Base-by-base conservation (phyloP, 495 filamentous ascomycete genomes). In the Jackrogersella multiformis region DNA sequence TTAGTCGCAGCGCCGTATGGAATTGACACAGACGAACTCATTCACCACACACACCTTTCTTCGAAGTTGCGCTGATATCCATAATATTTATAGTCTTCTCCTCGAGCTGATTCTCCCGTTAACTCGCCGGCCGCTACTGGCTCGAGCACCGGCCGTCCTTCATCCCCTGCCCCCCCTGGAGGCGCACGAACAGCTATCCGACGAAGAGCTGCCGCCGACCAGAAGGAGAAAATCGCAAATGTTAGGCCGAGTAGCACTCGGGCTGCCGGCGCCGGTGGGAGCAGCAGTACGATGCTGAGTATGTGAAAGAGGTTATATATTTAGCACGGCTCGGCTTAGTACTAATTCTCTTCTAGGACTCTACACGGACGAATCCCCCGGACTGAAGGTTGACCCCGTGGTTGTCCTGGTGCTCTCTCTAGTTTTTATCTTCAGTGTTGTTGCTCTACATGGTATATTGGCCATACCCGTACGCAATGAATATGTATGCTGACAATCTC, bases 281-380 rank as follows among this genome's bases (percentile, higher is more conserved):
- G 93, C 69, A 95, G 90, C 77, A 95, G 92, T 77, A 99, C 95
- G 44, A 99, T 99, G 95, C 86, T 99, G 78, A 92, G 94, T 89
- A 86, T 61, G 88, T 69, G 30, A 45, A 36, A 42, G 42, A 12
- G 52, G 23, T 18, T 46, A 24, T 20, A n/a, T 13, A 15, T 48
- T n/a, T n/a, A 18, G 35, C 20, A 55, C 34, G 34, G 52, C 62
- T 30, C n/a, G 15, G 54, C 18, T 1, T 38, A 30, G 7, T 51
- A 54, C 52, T 63, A 56, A 61, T 42, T n/a, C 9, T 30, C 6
- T 15, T 46, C 63, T 66, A 90, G 88, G 82, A 79, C 90, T 99
- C n/a, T 99, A 99, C 86, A 99, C 95, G 36, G 95, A 99, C 74
- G 95, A 99, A 85, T 92, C 89, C 66, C 94, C 96, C 59, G 95